Evolutionary conservation across 2,329 filamentous ascomycete genomes (phyloP), one percentile per base, ranked within the genome.

Genomic region (Rachicladosporium sp.): DNA sequence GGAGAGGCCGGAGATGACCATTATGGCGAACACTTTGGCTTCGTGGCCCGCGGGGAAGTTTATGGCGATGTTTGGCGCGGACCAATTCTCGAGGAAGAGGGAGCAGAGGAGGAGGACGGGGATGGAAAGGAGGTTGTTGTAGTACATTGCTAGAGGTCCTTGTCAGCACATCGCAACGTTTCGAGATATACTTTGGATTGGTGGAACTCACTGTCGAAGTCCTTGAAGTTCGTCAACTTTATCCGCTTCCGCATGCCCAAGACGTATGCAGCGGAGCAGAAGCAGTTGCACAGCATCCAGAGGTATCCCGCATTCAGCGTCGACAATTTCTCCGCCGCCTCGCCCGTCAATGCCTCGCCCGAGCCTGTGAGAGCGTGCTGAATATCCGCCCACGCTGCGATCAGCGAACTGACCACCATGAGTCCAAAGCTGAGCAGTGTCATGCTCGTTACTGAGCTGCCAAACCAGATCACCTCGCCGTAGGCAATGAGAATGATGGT

Each of bases 211-310:
- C 89, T 94, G 63, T 98, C 91, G 71, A 93, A 96, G 62, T 96
- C 91, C 74, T 94, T 95, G 69, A 98, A 96, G 72, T 94, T 95
- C 70, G 93, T 95, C 66, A 93, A 78, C 80, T 96, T 96, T 63
- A 98, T 96, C 50, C 93, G 82, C 73, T 96, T 96, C 60, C 91
- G 81, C 89, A 95, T 96, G 51, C 82, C 76, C 47, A 98, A 67
- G 35, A 96, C 71, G 55, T 93, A 96, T 13, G 84, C 76, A 2
- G 91, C 86, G 21, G 84, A 89, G 71, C 87, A 95, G 60, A 96
- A 76, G 55, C 94, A 94, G 64, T 98, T 98, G 65, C 94, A 69
- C 53, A 86, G 72, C 88, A 98, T 96, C 91, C 91, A 98, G 45
- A 93, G 76, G 60, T 98, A 98, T 33, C 91, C 91, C 21, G 88